Evolutionary conservation across 2,329 filamentous ascomycete species (phyloP), one percentile per base, ranked within the genome.

Genomic region (Aspergillus sp.): DNA sequence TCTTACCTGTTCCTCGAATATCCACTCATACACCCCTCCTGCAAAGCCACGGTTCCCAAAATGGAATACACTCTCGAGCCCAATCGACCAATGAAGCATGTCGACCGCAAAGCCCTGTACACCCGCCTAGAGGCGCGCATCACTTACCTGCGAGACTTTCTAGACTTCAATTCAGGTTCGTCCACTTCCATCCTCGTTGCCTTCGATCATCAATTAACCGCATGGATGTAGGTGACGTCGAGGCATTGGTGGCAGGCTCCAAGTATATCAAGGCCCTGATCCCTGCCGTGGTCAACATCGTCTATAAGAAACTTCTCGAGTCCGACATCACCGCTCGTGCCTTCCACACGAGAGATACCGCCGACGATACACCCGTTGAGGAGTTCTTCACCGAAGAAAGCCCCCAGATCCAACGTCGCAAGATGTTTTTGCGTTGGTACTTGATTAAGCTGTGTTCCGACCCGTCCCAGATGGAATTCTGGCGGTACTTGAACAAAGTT

Each of bases 221-320:
- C 13, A 57, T 6, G 28, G 7, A 38, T 17, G 12, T 7, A 91
- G 90, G 84, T 63, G 90, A 92, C 70, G 87, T 91, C 59, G 88
- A 90, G 65, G 89, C 89, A 41, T 83, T 93, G 39, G 81, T 85
- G 13, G 80, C 82, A 2, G 90, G 89, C 63, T 81, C 86, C 61
- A 91, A 91, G 74, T 92, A 92, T 77, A 89, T 92, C 79, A 90
- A 89, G 70, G 86, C 88, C n/a, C 84, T 94, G 32, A 92, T 94
- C 64, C 91, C 91, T 1, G 88, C 90, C 49, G 85, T 95, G 21
- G 90, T 94, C 70, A 92, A 93, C 76, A 90, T 92, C 62, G 89
- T 94, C 36, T 95, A 94, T 80, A 87, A 88, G 71, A 94, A 94
- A 73, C 84, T 95, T 0, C 81, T 94, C 10, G 85, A 88, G 70